Conservation (phyloP, 352 stramenopile species). For the Globisporangium takayamanum region DNA sequence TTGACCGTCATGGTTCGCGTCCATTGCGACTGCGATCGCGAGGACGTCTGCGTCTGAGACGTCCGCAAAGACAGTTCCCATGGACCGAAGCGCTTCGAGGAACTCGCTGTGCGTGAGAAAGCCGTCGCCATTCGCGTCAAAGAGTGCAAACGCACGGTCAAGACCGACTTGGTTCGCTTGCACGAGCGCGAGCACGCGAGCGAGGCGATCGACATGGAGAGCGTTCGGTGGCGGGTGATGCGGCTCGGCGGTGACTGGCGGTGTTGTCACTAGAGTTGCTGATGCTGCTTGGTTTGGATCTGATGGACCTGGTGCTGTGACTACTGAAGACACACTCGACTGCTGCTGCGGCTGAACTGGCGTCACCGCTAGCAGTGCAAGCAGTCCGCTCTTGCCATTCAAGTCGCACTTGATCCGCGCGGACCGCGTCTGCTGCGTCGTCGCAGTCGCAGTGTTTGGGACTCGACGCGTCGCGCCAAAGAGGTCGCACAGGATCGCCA, state of each 20-base stretch:
- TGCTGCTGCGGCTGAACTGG: slow-evolving; percentile 23
- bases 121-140: slow-evolving; percentile 38
- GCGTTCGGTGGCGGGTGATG: slow-evolving; percentile 1
- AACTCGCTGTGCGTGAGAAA: slow-evolving; percentile 44
- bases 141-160: slow-evolving; percentile 30
- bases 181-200: slow-evolving; percentile 26
- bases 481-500: slow-evolving; percentile 56
- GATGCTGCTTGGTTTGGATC: neutral
- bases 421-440: slow-evolving; percentile 5
- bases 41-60: slow-evolving; percentile 31
- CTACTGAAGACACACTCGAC: neutral
- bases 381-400: slow-evolving; percentile 33
- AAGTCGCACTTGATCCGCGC: slow-evolving; percentile 51
- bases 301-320: neutral
- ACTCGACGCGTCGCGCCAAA: slow-evolving; percentile 28
- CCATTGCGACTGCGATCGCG: slow-evolving; percentile 26
- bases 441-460: slow-evolving; percentile 4
- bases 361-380: slow-evolving; percentile 51
- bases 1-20: slow-evolving; percentile 40
- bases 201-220: slow-evolving; percentile 27
- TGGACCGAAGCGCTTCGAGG: slow-evolving; percentile 31
- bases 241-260: neutral
- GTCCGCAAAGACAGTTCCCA: slow-evolving; percentile 40
- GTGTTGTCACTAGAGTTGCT: neutral
- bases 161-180: slow-evolving; percentile 25